phyloP scores from a whole-genome alignment of 164 flowering plant genomes.

The Echeveria elegans region DNA sequence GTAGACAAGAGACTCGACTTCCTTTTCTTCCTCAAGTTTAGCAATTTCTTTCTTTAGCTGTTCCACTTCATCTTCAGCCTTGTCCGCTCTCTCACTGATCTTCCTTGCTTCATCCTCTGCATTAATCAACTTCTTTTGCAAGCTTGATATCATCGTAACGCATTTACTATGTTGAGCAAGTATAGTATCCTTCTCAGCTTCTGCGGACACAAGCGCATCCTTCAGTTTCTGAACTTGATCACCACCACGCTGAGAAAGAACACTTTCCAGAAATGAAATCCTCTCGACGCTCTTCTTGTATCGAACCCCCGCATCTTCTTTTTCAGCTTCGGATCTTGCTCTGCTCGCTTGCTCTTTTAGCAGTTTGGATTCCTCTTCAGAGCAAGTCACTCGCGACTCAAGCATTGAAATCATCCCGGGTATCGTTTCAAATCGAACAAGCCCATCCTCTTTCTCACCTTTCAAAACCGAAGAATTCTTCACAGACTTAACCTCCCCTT shows the following conservation, averaged over 20 bases:
- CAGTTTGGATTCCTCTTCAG: not conserved
- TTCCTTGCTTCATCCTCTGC: conserved; percentile 27
- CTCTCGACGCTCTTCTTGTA: conserved; percentile 45
- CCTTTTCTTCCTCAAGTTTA: not conserved
- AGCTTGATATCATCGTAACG: conserved; percentile 32
- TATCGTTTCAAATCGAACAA: not conserved
- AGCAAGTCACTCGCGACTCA: conserved; percentile 20
- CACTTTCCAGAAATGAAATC: conserved; percentile 39
- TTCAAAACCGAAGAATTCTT: not conserved
- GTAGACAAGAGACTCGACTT: conserved; percentile 23
- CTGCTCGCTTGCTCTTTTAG: conserved; percentile 14
- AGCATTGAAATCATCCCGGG: conserved; percentile 18
- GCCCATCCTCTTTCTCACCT: not conserved
- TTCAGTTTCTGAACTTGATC: conserved; percentile 37
- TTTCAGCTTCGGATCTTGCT: conserved; percentile 39
- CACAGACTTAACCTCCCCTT: not conserved
- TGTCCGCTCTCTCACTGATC: conserved; percentile 14
- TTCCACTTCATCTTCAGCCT: conserved; percentile 6
- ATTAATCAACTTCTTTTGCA: conserved; percentile 28
- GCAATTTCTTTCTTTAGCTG: not conserved
- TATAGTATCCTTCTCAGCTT: conserved; percentile 46
- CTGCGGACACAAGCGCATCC: conserved; percentile 35
- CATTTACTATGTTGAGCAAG: conserved; percentile 31
- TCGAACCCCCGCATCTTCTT: conserved; percentile 33
- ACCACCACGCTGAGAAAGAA: conserved; percentile 49